Percentiles rank a stretch among this genome's conserved stretches.
Evolutionary conservation across 2,329 filamentous ascomycete genomes (phyloP).

Genomic region (Calonectria leucothoes): DNA sequence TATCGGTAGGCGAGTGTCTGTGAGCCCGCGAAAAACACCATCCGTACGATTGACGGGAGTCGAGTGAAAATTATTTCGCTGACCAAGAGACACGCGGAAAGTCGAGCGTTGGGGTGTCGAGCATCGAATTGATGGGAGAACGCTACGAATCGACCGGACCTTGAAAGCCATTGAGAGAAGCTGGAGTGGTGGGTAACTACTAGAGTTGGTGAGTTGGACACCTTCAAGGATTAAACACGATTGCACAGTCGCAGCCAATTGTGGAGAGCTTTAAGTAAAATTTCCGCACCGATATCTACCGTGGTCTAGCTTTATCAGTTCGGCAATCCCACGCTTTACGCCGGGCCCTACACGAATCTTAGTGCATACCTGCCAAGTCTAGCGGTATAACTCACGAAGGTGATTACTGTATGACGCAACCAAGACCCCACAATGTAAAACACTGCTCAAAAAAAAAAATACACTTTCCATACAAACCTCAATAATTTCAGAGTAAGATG

Average conservation of each 20-base stretch:
- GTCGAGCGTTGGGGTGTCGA: background rate
- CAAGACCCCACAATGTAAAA: background rate
- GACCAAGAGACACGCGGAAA: background rate
- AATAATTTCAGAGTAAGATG: background rate
- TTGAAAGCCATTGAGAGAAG: background rate
- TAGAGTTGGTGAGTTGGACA: background rate
- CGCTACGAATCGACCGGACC: background rate
- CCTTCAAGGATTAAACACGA: background rate
- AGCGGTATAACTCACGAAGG: background rate
- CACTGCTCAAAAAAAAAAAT: background rate
- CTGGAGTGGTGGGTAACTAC: background rate
- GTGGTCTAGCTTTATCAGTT: background rate
- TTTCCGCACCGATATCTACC: background rate
- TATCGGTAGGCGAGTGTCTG: conserved; percentile 39
- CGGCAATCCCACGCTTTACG: background rate
- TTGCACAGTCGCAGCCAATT: background rate
- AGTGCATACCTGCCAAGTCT: background rate
- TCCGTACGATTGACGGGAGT: conserved; percentile 35
- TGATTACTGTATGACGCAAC: background rate
- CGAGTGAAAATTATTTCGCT: conserved; percentile 27
- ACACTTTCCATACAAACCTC: background rate
- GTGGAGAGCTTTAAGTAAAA: background rate
- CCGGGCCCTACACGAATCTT: background rate
- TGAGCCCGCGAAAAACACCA: conserved; percentile 44
- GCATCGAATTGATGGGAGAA: background rate